A percentile compares a stretch with the other conserved stretches of the same genome.
Conservation (phyloP, 176 grass and related monocot species). For the Avena insularis region DNA sequence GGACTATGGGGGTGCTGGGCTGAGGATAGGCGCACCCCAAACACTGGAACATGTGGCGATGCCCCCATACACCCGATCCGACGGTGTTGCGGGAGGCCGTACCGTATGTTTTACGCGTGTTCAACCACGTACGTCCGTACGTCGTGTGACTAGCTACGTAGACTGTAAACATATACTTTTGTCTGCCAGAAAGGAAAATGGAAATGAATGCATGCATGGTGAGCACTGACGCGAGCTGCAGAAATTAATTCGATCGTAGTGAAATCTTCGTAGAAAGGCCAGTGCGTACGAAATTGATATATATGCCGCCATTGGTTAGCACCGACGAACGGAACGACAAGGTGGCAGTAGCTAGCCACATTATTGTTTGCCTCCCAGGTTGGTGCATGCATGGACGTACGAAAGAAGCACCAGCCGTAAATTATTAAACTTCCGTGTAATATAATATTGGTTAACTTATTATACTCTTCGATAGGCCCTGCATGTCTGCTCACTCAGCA, state of each 20-base stretch:
- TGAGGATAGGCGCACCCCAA: too few species aligned
- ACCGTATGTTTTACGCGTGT: too few species aligned
- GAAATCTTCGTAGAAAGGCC: neutral
- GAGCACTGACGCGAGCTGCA: neutral
- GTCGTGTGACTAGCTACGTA: neutral
- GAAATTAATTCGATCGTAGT: neutral
- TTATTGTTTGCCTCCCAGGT: conserved; percentile 7
- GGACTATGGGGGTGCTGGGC: too few species aligned
- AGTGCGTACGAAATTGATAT: neutral
- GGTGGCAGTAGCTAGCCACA: neutral
- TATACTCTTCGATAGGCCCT: too few species aligned
- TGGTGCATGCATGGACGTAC: neutral
- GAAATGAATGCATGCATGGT: neutral
- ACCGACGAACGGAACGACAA: neutral
- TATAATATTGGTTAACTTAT: neutral
- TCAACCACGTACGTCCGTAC: neutral
- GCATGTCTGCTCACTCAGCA: too few species aligned
- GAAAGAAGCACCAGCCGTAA: neutral
- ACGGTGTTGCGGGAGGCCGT: too few species aligned
- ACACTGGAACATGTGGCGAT: too few species aligned
- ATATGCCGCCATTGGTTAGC: neutral
- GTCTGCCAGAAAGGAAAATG: neutral
- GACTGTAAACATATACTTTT: neutral
- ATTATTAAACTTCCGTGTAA: neutral
- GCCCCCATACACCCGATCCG: too few species aligned